Evolutionary conservation across 768 basidiomycete species (phyloP), one percentile per base, ranked within the genome.

Genomic region (Trametes gibbosa): DNA sequence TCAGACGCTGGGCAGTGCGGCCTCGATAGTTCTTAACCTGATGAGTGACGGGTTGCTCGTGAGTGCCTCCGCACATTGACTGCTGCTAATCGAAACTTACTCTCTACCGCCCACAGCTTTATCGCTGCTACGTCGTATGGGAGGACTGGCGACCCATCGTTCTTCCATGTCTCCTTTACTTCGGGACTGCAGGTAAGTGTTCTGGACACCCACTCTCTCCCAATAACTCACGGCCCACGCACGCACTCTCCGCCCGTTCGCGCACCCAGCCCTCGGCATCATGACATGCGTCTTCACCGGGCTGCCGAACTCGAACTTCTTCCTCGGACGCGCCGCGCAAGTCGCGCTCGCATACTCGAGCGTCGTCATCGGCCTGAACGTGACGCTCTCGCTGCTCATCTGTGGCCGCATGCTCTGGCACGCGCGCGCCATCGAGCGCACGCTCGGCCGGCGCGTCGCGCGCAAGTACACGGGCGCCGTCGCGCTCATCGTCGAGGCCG

Each of bases 11-110:
- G 73, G 73, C 21, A 55, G 49, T 14, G 56, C 56, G 1, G 54
- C 64, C 14, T 50, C 50, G 4, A 50, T 65, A 19, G 27, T 71
- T 10, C 56, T 75, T 24, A 73, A 75, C 9, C 66, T 76, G 13
- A 55, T 79, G 63, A 71, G 73, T 6, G 76, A 77, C 41, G 76
- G 63, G 0, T 53, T 78, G 51, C 66, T 80, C 64, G 78, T 80
- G 47, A 29, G 63, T 49, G 2, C 3, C 32, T 41, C 5, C 35
- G 13, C 23, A 23, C 1, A 6, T 16, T 10, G 24, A 3, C 17
- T 9, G 8, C 9, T 41, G 3, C 2, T 29, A 16, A 12, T 6
- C 13, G 19, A 9, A 3, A 29, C n/a, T 43, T 13, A 29, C 9
- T 12, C 10, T 6, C 3, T 12, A 5, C 37, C 25, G 14, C 43